These are phyloP conservation scores for Polytrichum commune DNA, from an alignment of 225 moss, liverwort and hornwort species.

Conservation along the genomic window DNA sequence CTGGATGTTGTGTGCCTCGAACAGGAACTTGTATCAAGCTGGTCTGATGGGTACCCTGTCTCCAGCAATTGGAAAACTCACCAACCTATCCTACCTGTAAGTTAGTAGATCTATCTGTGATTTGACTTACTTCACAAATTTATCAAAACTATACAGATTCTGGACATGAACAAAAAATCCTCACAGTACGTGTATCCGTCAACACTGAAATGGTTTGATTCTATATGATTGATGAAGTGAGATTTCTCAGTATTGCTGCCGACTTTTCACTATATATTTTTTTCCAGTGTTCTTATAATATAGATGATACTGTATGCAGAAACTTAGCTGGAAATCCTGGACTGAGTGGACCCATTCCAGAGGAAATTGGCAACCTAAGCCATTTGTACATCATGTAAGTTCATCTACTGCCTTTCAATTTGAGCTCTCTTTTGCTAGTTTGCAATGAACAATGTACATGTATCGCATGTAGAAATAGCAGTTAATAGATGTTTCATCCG, in stretches of 20 bases:
- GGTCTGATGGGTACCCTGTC: slow-evolving; percentile 39
- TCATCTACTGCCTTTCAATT: neutral
- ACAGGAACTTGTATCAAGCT: slow-evolving; percentile 32
- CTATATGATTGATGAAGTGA: neutral
- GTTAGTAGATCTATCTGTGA: slow-evolving; percentile 4
- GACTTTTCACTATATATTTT: neutral
- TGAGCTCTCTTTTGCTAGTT: neutral
- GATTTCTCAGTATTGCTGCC: too few relatives aligned
- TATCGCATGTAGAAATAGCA: neutral
- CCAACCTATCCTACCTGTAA: slow-evolving; percentile 41
- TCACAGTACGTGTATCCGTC: too few relatives aligned
- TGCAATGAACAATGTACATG: neutral
- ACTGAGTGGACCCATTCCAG: slow-evolving; percentile 43
- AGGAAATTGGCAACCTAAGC: slow-evolving; percentile 36
- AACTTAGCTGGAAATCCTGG: slow-evolving; percentile 40
- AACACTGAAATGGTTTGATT: too few relatives aligned
- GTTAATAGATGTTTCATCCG: neutral
- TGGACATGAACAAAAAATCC: neutral
- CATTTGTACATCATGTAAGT: slow-evolving; percentile 42
- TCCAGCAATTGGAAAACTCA: slow-evolving; percentile 32
- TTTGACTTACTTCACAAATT: neutral
- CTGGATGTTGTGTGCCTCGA: neutral
- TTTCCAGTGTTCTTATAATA: neutral
- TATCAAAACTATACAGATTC: neutral
- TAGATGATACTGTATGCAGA: slow-evolving; percentile 16